Evolutionary conservation across 2,329 filamentous ascomycete genomes (phyloP).

Genomic region (Tolypocladium nubicola): DNA sequence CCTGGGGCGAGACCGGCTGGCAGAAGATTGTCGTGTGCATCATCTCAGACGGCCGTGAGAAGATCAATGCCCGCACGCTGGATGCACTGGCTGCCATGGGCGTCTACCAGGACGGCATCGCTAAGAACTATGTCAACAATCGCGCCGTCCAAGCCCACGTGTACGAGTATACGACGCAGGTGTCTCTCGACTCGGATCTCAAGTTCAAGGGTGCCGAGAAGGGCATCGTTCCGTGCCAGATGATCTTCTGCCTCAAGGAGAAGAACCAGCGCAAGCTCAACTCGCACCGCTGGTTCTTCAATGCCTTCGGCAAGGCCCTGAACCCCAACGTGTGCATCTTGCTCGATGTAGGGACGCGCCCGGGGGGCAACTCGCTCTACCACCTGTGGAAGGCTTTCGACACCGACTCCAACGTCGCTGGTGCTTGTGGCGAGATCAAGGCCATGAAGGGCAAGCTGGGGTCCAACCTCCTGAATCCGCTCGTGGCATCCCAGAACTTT

Average conservation of each 20-base stretch:
- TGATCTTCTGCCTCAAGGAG: conserved; percentile 98
- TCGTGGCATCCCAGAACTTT: conserved; percentile 96
- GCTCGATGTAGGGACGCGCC: conserved; percentile 90
- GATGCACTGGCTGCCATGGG: conserved; percentile 95
- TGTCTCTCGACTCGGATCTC: conserved; percentile 86
- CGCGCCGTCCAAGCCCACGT: conserved; percentile 93
- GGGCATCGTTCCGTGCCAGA: conserved; percentile 94
- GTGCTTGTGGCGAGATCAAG: conserved; percentile 94
- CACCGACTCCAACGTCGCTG: conserved; percentile 92
- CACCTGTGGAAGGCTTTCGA: conserved; percentile 99
- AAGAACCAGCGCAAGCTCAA: conserved; percentile 97
- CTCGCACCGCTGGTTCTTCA: conserved; percentile 98
- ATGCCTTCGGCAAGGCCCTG: conserved; percentile 84
- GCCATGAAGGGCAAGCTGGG: conserved; percentile 87
- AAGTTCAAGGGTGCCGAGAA: conserved; percentile 99
- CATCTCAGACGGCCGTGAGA: conserved; percentile 84
- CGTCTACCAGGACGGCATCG: conserved; percentile 95
- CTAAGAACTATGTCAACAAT: conserved; percentile 96
- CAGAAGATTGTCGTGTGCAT: conserved; percentile 98
- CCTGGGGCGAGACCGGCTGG: conserved; percentile 96
- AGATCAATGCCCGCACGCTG: conserved; percentile 82
- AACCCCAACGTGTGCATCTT: conserved; percentile 96
- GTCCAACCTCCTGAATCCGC: conserved; percentile 75
- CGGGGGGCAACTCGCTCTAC: conserved; percentile 82
- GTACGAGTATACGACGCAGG: conserved; percentile 98